These are phyloP conservation scores for Hanseniaspora thailandica DNA, from an alignment of 805 yeast species.

Conservation along the genomic window DNA sequence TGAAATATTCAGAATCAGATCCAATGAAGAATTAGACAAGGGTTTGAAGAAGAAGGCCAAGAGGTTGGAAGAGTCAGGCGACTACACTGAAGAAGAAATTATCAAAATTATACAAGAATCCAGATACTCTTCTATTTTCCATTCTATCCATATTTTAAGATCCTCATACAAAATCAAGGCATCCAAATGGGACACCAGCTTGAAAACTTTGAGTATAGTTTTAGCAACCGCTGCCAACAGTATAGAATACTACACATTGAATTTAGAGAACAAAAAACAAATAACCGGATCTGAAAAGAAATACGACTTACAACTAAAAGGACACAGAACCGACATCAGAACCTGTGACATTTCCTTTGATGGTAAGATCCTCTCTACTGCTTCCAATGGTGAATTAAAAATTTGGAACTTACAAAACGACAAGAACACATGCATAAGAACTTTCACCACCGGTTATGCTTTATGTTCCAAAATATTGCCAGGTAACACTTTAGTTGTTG, in stretches of 20 bases:
- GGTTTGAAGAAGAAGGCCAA: conserved; percentile 67
- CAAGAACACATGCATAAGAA: conserved; percentile 53
- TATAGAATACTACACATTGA: conserved; percentile 55
- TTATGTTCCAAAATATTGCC: conserved; percentile 73
- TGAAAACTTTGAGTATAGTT: conserved; percentile 46
- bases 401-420: conserved; percentile 71
- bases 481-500: conserved; percentile 76
- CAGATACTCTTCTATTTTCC: conserved; percentile 45
- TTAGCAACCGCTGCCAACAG: conserved; percentile 62
- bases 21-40: conserved; percentile 63
- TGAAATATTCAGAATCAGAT: conserved; percentile 68
- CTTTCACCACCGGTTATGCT: conserved; percentile 82
- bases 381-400: conserved; percentile 79
- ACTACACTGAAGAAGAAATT: conserved; percentile 44
- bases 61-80: conserved; percentile 64
- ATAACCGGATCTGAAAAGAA: conserved; percentile 34
- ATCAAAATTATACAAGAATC: conserved; percentile 37
- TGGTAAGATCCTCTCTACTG: conserved; percentile 69
- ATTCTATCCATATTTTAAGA: conserved; percentile 59
- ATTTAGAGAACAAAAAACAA: conserved; percentile 37
- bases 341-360: conserved; percentile 74
- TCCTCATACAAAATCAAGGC: conserved; percentile 52
- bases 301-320: conserved; percentile 58
- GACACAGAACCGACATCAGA: conserved; percentile 85
- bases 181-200: conserved; percentile 50